Evolutionary conservation across 805 yeast genomes (phyloP).

Genomic region (Ogataea kodamae): DNA sequence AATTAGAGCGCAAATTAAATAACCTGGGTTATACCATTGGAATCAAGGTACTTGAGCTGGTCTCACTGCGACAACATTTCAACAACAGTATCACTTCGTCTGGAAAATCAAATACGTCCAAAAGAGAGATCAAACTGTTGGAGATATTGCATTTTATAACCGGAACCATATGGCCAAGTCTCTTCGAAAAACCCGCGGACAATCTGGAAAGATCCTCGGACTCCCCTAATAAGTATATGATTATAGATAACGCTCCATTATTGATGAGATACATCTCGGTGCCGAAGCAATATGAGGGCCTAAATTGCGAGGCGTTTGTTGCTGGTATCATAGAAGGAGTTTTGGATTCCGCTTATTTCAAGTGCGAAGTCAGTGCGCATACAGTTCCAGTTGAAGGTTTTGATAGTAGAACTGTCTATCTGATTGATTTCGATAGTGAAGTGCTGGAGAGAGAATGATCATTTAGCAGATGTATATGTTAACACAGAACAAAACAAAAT

Average conservation of each 20-base stretch:
- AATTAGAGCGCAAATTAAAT: slow-evolving; percentile 57
- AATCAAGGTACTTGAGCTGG: slow-evolving; percentile 62
- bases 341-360: slow-evolving; percentile 67
- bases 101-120: slow-evolving; percentile 62
- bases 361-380: slow-evolving; percentile 80
- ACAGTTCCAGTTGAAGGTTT: slow-evolving; percentile 56
- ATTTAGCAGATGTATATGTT: neutral
- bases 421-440: slow-evolving; percentile 63
- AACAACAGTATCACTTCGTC: slow-evolving; percentile 36
- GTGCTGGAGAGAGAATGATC: slow-evolving; percentile 49
- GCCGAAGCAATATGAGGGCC: slow-evolving; percentile 73
- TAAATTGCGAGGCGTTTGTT: slow-evolving; percentile 77
- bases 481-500: neutral
- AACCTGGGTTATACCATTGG: slow-evolving; percentile 79
- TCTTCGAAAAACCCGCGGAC: slow-evolving; percentile 73
- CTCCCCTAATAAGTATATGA: slow-evolving; percentile 69
- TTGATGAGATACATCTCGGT: slow-evolving; percentile 69
- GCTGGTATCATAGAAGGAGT: slow-evolving; percentile 87
- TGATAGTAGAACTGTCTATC: slow-evolving; percentile 70
- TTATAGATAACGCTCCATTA: slow-evolving; percentile 70
- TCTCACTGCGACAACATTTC: slow-evolving; percentile 63
- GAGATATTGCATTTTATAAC: slow-evolving; percentile 77
- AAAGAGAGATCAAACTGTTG: slow-evolving; percentile 64
- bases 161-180: slow-evolving; percentile 64
- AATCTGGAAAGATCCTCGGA: slow-evolving; percentile 43